Percentiles rank a stretch among this genome's conserved stretches.
phyloP scores from a whole-genome alignment of 345 rosid genomes.

The Dipteronia sinensis region DNA sequence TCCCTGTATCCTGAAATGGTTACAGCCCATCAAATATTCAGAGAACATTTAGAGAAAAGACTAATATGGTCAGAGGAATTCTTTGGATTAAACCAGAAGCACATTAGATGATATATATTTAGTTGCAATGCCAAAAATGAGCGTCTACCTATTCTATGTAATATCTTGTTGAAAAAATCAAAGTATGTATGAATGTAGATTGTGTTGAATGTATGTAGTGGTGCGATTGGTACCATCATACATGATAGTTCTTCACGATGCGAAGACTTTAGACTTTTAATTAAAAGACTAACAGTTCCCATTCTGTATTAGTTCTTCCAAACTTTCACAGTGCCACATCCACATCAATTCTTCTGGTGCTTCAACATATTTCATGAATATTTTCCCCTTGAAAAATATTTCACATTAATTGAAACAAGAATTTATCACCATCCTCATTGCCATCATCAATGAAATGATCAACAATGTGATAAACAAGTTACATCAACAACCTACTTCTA shows the following conservation, averaged over 20 bases:
- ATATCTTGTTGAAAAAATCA: too few relatives aligned
- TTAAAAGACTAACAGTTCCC: too few relatives aligned
- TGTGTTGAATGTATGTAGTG: too few relatives aligned
- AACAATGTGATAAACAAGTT: neutral
- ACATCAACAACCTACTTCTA: neutral
- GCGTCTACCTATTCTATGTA: too few relatives aligned
- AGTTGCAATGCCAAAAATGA: too few relatives aligned
- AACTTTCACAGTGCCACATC: constrained; percentile 6
- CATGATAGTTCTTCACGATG: too few relatives aligned
- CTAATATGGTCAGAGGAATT: neutral
- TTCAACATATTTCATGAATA: neutral
- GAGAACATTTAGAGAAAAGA: constrained; percentile 1
- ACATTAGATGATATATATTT: neutral
- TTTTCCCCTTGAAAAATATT: neutral
- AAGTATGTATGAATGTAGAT: too few relatives aligned
- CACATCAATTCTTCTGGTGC: neutral
- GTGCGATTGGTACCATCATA: too few relatives aligned
- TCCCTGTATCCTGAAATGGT: constrained; percentile 75
- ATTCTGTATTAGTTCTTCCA: too few relatives aligned
- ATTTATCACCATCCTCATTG: neutral
- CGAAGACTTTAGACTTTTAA: too few relatives aligned
- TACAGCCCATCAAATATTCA: neutral
- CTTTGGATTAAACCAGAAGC: neutral
- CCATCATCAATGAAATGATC: neutral
- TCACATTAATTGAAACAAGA: neutral